These are phyloP conservation scores for Eragrostis nindensis DNA, from an alignment of 176 grass and related monocot genomes.

Conservation along the genomic window DNA sequence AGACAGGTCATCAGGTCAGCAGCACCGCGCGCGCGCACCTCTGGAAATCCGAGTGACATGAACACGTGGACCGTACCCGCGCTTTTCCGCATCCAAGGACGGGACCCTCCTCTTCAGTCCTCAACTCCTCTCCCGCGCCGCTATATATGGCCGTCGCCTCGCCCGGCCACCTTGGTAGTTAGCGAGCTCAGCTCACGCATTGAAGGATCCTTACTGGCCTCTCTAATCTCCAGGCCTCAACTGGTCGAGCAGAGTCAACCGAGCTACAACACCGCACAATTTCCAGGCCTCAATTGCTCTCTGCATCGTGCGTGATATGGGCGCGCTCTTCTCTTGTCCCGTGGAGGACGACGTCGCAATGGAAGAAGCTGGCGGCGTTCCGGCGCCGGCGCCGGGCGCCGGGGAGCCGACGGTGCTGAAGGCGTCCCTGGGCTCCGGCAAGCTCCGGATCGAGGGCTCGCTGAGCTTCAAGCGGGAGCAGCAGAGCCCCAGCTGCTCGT, in stretches of 20 bases:
- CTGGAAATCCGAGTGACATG: slow-evolving; percentile 37
- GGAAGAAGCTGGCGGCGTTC: not conserved
- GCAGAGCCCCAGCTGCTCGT: slow-evolving; percentile 9
- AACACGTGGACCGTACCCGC: slow-evolving; percentile 35
- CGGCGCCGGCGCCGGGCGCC: not conserved
- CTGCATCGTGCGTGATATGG: slow-evolving; percentile 11
- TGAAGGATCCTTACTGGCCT: slow-evolving; percentile 8
- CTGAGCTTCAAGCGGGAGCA: slow-evolving; percentile 59
- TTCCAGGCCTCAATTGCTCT: not conserved
- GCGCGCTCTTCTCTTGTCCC: slow-evolving; percentile 49
- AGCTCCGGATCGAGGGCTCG: slow-evolving; percentile 63
- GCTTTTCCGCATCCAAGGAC: slow-evolving; percentile 42
- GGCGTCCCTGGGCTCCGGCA: slow-evolving; percentile 54
- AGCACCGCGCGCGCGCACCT: slow-evolving; percentile 7
- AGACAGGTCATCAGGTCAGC: slow-evolving; percentile 32
- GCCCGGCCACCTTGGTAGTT: slow-evolving; percentile 15
- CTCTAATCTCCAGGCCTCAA: not conserved
- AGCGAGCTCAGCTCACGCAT: not conserved
- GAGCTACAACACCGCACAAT: not conserved
- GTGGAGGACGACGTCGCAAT: slow-evolving; percentile 13
- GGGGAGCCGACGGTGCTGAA: slow-evolving; percentile 47
- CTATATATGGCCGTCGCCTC: slow-evolving; percentile 46
- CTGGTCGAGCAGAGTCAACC: slow-evolving; percentile 21
- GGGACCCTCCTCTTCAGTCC: not conserved
- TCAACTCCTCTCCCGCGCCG: not conserved